Evolutionary conservation across 805 yeast species (phyloP), one percentile per base, ranked within the genome.

Genomic region (Deakozyma indianensis): DNA sequence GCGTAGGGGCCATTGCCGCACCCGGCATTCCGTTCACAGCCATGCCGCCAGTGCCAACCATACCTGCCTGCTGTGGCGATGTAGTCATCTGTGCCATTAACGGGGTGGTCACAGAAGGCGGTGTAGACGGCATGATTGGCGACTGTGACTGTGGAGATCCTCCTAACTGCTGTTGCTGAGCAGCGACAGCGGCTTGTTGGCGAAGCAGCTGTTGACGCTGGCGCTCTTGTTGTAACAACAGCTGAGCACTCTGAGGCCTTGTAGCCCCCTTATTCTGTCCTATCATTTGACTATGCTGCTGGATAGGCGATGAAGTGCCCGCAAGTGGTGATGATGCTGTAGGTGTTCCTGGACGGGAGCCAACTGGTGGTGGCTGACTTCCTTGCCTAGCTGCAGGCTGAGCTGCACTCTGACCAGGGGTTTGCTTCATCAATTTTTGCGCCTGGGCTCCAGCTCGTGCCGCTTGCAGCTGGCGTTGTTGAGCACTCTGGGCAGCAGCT

Each of bases 171-270:
- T 32, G 38, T 32, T 32, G 38, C 11, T 11, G 38, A 18, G 22
- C 44, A 3, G 44, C 23, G 14, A 29, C 44, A 27, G 43, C 32
- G 14, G 27, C 41, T 11, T 22, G 48, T 15, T 49, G 58, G 22
- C 59, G 62, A 22, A 41, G 41, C n/a, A 53, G 56, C 41, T 49
- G 53, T 22, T 50, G 48, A 46, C 43, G 44, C 42, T 41, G 43
- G 21, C 40, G 49, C 27, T 24, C 44, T 41, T 35, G 40, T 41
- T 45, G 51, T 45, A 46, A 51, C 43, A 45, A 51, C 16, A 23
- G 48, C 15, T 23, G 44, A 20, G 21, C 29, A 23, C 22, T 47
- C 42, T 21, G 50, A 28, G 41, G 43, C 45, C 28, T 25, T 9
- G 14, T 25, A 9, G 28, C 11, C n/a, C n/a, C n/a, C 28, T 25